phyloP scores from a whole-genome alignment of 1,284 basidiomycete genomes.

The Peniophora sp. region DNA sequence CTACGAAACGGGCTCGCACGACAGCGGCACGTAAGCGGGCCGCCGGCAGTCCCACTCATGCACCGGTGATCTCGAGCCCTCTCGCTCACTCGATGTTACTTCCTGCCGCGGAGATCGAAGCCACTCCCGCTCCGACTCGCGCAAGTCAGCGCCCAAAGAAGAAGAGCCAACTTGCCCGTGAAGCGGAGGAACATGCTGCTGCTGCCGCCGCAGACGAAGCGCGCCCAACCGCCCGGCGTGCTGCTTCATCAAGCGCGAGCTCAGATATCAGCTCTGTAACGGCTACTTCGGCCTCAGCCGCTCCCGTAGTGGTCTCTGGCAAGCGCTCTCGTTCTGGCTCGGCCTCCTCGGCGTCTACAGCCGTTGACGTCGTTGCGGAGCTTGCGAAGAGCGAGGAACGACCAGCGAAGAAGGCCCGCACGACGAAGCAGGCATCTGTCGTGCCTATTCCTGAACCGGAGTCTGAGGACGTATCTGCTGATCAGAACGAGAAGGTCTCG shows the following conservation, averaged over 20 bases:
- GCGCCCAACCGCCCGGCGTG: neutral
- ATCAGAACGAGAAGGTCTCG: too few species aligned
- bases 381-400: neutral
- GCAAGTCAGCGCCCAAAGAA: neutral
- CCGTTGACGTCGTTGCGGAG: neutral
- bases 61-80: slow-evolving; percentile 9
- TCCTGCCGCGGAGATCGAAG: slow-evolving; percentile 4
- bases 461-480: too few species aligned
- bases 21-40: neutral
- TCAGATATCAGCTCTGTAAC: neutral
- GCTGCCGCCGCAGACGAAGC: neutral
- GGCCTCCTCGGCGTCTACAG: neutral
- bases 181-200: neutral
- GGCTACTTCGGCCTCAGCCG: neutral
- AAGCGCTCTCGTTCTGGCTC: neutral
- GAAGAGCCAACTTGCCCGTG: neutral
- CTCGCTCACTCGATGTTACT: slow-evolving; percentile 7
- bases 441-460: neutral
- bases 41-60: neutral
- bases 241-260: neutral
- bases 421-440: neutral
- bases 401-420: neutral
- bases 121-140: neutral
- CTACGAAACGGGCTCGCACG: neutral
- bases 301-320: neutral